Conservation (phyloP, 169 alveolate genomes). For the Babesia divergens region DNA sequence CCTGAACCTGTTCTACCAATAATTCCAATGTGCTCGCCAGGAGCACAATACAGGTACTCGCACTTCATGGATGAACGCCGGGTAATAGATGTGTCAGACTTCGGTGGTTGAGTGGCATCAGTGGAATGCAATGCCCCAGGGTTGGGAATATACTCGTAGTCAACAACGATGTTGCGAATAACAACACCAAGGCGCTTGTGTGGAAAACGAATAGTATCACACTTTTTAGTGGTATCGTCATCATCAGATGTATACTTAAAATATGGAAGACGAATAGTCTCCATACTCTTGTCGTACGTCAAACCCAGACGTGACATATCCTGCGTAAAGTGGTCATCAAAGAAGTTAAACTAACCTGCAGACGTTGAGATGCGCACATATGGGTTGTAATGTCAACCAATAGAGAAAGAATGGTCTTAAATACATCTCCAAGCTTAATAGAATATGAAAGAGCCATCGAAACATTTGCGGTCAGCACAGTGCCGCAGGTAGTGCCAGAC, state of each 20-base stretch:
- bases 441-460: conserved; percentile 60
- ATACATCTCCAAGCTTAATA: conserved; percentile 27
- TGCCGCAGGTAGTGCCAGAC: background rate
- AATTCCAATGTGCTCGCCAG: conserved; percentile 53
- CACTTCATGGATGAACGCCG: background rate
- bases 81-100: background rate
- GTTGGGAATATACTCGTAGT: background rate
- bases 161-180: background rate
- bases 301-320: conserved; percentile 5
- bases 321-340: background rate
- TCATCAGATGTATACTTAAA: background rate
- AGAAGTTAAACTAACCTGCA: conserved; percentile 30
- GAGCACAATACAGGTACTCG: background rate
- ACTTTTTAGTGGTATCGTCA: background rate
- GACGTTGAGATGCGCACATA: conserved; percentile 64
- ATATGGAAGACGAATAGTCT: background rate
- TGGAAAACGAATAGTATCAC: background rate
- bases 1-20: conserved; percentile 68
- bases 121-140: background rate
- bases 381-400: conserved; percentile 39
- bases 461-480: conserved; percentile 22
- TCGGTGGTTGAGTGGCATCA: background rate
- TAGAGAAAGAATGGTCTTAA: conserved; percentile 30
- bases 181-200: conserved; percentile 4
- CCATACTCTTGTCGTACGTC: background rate